Conservation (phyloP, 2,329 filamentous ascomycete species). For the Lasiodiplodia citricola region DNA sequence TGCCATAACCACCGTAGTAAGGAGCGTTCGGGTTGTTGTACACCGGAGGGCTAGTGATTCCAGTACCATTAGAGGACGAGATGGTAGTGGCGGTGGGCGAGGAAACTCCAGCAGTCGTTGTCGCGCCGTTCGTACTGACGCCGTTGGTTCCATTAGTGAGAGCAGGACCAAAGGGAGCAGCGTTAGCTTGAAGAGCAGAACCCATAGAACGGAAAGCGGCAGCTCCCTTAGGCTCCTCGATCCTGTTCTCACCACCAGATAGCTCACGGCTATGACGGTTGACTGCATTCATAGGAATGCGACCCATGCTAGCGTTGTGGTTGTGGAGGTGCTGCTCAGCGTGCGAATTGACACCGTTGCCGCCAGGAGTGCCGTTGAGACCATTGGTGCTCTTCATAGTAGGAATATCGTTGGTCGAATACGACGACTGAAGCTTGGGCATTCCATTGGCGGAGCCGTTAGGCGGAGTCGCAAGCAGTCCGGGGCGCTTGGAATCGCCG, state of each 20-base stretch:
- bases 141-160: slow-evolving; percentile 33
- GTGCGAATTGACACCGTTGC: slow-evolving; percentile 52
- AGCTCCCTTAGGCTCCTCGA: slow-evolving; percentile 45
- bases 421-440: slow-evolving; percentile 83
- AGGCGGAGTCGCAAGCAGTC: slow-evolving; percentile 63
- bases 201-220: slow-evolving; percentile 64
- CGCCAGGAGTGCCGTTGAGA: slow-evolving; percentile 44
- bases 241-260: slow-evolving; percentile 52
- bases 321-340: slow-evolving; percentile 66
- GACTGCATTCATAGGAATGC: slow-evolving; percentile 71
- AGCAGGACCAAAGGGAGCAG: slow-evolving; percentile 76
- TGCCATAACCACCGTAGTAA: slow-evolving; percentile 59
- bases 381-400: slow-evolving; percentile 75
- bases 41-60: slow-evolving; percentile 3
- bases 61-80: neutral
- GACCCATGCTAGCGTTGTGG: slow-evolving; percentile 81
- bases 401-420: slow-evolving; percentile 86
- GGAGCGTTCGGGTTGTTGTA: slow-evolving; percentile 29
- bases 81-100: slow-evolving; percentile 18
- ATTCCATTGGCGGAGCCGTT: slow-evolving; percentile 62
- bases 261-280: slow-evolving; percentile 75
- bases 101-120: neutral
- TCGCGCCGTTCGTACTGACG: neutral
- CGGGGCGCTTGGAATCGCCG: slow-evolving; percentile 51
- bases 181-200: slow-evolving; percentile 79